Evolutionary conservation across 1,284 basidiomycete genomes (phyloP), one percentile per base, ranked within the genome.

Genomic region (Cutaneotrichosporon daszewskae): DNA sequence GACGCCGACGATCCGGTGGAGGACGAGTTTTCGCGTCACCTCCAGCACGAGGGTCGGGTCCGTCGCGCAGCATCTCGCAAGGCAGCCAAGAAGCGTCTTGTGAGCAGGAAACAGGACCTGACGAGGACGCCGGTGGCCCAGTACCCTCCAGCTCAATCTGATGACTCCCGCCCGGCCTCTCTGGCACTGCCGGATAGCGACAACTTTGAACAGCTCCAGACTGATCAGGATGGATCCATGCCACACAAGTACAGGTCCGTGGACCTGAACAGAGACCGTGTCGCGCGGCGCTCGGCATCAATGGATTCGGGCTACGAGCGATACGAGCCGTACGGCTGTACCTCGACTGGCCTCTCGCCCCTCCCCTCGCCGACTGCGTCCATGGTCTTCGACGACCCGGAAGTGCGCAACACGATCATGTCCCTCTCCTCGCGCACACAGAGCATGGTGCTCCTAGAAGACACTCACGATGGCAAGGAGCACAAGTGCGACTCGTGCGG

Each of bases 1-100:
- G 83, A 87, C 57, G 73, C 77, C 22, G 74, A 87, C 52, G 78
- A 85, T 49, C 78, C 80, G 1, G 81, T 77, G 16, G 85, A 90
- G 60, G 72, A 72, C 19, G 71, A 74, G 53, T 74, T 91, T 28
- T 83, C 77, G 43, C 69, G 72, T 32, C 72, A 72, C 27, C 73
- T 90, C 32, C 77, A 77, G 58, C 78, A 79, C 49, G 80, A 85
- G 59, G 86, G 87, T 8, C 80, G 77, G 57, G 55, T 80, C 14
- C 76, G 82, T 1, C 75, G 86, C 13, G 76, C 78, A 8, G 67
- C 72, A 37, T 79, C 78, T 14, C 68, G 78, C 27, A 37, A 39
- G 40, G 14, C n/a, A n/a, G n/a, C 18, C 13, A 34, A 34, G 25
- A 24, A 34, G 24, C 32, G 33, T 1, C 33, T 34, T 5, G 24